A percentile compares a stretch with the other conserved stretches of the same genome.
Evolutionary conservation across 177 flowering plant genomes (phyloP).

Genomic region (Vitis hybrid): DNA sequence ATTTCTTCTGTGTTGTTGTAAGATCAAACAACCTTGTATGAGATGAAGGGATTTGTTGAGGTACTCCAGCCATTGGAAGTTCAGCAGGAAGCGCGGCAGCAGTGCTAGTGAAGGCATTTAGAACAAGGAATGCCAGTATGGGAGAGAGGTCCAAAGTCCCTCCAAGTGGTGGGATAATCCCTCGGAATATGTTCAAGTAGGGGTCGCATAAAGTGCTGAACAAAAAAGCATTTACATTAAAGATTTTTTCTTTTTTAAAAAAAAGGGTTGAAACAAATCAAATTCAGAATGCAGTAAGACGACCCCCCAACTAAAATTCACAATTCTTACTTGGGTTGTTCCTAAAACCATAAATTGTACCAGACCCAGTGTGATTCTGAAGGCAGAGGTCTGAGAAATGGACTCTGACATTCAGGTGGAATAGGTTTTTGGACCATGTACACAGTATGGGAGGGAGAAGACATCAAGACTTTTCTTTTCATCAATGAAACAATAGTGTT

Average conservation of each 20-base stretch:
- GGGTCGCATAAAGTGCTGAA: constrained; percentile 94
- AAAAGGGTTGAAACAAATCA: background rate
- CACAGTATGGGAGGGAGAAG: no score
- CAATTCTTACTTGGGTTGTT: no score
- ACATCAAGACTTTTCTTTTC: no score
- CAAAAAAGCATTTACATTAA: constrained; percentile 7
- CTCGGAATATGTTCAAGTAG: constrained; percentile 93
- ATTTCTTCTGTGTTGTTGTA: constrained; percentile 49
- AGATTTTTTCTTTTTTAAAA: background rate
- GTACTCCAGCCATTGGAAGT: constrained; percentile 44
- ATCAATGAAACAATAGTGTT: background rate
- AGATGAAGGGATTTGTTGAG: constrained; percentile 13
- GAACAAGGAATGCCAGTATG: constrained; percentile 81
- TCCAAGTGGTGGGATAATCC: constrained; percentile 90
- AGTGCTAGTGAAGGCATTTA: constrained; percentile 81
- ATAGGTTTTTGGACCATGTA: no score
- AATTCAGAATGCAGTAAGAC: background rate
- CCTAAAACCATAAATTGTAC: no score
- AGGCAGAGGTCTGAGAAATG: no score
- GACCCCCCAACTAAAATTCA: no score
- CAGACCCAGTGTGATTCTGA: no score
- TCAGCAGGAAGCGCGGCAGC: constrained; percentile 95
- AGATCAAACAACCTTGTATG: constrained; percentile 13
- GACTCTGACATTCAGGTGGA: no score
- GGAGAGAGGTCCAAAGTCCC: constrained; percentile 94